Base-by-base conservation (phyloP, 225 moss, liverwort and hornwort genomes). In the Bryoerythrophyllum caledonicum region DNA sequence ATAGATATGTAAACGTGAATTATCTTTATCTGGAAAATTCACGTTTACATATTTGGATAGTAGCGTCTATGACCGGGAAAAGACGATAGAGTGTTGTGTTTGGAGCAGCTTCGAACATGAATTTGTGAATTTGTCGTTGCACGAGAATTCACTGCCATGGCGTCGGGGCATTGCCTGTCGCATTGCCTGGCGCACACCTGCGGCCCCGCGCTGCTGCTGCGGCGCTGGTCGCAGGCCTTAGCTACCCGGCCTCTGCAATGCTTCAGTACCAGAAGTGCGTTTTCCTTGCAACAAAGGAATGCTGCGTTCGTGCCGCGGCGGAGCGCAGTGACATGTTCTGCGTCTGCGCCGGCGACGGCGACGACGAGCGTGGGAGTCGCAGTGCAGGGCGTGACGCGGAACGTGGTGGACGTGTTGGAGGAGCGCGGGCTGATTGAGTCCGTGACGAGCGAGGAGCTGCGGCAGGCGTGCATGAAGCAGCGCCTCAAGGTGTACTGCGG, bases 401-500 rank as follows among this genome's bases (percentile, higher is more conserved):
- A 94, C 63, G 94, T 94, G 71, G 89, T 97, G 60, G 90, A 93
- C 68, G 81, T 94, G 40, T 76, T 97, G 63, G 89, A 91, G 74
- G 89, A 94, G 78, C 86, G 96, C 32, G 92, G 94, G 8, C 81
- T 97, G 53, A 80, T 94, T 19, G 96, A 97, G 68, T 83, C 90
- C 15, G 83, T 87, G 59, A 94, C 94, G 24, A 90, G 91, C 68
- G 89, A 93, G 65, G 94, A 86, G 73, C 81, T 96, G 35, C 74
- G 90, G 38, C 65, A n/a, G 9, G 80, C 87, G 13, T 96, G 94
- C 68, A 53, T 72, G 48, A 84, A 60, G 76, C 73, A 89, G 72
- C 85, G 86, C 35, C 84, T 94, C 65, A 94, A 94, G 73, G 97
- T 97, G 19, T 94, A 97, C 37, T 94, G 91, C 54, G 94, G 97